Conservation (phyloP, 2,329 filamentous ascomycete species). For the Paramyrothecium sp. region DNA sequence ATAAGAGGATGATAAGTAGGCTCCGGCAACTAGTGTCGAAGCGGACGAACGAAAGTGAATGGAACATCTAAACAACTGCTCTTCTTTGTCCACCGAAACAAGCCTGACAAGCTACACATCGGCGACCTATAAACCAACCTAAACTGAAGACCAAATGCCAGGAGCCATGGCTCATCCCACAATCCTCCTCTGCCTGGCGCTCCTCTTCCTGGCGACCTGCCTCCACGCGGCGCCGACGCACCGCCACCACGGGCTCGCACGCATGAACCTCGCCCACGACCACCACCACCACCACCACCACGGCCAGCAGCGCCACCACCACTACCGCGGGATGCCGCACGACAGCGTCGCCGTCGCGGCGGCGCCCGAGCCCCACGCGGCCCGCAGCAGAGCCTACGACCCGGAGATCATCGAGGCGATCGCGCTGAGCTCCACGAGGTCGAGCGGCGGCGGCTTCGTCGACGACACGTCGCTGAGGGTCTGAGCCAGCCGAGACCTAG, state of each 20-base stretch:
- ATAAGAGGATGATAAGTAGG: too few species aligned
- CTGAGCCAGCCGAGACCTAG: background rate
- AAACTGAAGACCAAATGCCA: background rate
- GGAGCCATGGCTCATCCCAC: constrained; percentile 15
- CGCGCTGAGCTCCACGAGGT: background rate
- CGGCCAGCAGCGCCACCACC: background rate
- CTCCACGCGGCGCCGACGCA: constrained; percentile 21
- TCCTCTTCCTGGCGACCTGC: constrained; percentile 18
- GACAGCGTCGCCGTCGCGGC: background rate
- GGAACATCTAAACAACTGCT: too few species aligned
- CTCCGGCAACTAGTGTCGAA: too few species aligned
- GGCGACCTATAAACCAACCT: background rate
- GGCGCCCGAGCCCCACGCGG: background rate
- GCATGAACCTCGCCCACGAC: constrained; percentile 6
- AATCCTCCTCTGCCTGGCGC: constrained; percentile 13
- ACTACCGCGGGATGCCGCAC: background rate
- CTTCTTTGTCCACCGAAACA: too few species aligned
- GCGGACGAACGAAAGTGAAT: too few species aligned
- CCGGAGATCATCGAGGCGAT: background rate
- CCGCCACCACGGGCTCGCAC: constrained; percentile 11
- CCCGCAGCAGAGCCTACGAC: background rate
- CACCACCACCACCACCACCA: constrained; percentile 20
- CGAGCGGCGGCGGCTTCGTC: background rate
- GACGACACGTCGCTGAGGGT: background rate
- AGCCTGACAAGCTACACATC: too few species aligned